These are phyloP conservation scores for Aureobasidium sp. DNA, from an alignment of 2,329 filamentous ascomycete genomes.

Conservation along the genomic window DNA sequence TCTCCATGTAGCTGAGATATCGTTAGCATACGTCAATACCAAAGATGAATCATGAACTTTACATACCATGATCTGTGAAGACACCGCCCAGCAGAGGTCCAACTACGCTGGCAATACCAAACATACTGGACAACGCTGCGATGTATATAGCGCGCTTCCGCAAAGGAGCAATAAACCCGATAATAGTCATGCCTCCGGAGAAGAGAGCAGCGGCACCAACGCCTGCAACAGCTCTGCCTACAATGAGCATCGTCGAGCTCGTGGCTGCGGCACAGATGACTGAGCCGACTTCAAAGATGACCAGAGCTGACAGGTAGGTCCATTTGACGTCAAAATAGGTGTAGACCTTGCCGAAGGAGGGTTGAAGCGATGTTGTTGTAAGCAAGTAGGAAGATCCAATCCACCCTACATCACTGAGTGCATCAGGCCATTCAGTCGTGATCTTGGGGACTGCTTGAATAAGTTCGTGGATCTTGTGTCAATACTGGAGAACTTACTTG, in stretches of 20 bases:
- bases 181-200: conserved; percentile 35
- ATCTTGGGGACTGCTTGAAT: conserved; percentile 25
- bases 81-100: conserved; percentile 36
- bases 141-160: conserved; percentile 35
- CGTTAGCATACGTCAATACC: neutral
- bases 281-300: conserved; percentile 42
- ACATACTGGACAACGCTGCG: conserved; percentile 28
- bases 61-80: conserved; percentile 31
- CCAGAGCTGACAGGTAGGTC: conserved; percentile 40
- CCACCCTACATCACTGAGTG: conserved; percentile 33
- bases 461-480: neutral
- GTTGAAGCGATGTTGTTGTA: conserved; percentile 33
- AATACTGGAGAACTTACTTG: conserved; percentile 15
- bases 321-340: conserved; percentile 49
- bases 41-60: neutral
- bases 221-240: conserved; percentile 47
- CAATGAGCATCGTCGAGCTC: conserved; percentile 45
- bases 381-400: conserved; percentile 35
- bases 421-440: conserved; percentile 31
- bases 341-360: conserved; percentile 48
- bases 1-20: neutral
- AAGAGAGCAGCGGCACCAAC: conserved; percentile 43
- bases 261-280: conserved; percentile 44
- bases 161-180: conserved; percentile 35
- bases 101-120: conserved; percentile 30